phyloP scores from a whole-genome alignment of 1,284 basidiomycete genomes.

The Volvariella volvacea region DNA sequence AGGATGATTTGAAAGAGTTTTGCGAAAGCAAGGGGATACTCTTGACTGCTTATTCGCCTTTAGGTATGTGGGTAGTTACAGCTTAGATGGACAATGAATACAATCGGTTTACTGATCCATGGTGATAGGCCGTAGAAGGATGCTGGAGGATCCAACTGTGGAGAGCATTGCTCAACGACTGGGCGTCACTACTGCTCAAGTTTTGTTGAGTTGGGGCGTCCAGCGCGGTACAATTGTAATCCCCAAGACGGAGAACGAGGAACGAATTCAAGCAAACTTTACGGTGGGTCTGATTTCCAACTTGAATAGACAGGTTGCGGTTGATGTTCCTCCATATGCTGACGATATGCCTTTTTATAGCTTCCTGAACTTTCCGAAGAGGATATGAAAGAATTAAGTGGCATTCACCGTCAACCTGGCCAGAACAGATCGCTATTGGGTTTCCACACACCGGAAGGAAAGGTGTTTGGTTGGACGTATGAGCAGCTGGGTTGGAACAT shows the following conservation, averaged over 20 bases:
- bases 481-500: constrained; percentile 32
- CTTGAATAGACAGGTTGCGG: background rate
- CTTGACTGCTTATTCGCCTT: constrained; percentile 62
- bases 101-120: constrained; percentile 12
- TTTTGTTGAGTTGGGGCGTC: constrained; percentile 35
- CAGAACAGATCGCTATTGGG: constrained; percentile 37
- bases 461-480: constrained; percentile 43
- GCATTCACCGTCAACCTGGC: constrained; percentile 35
- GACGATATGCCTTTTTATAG: too few species aligned
- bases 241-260: constrained; percentile 32
- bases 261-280: constrained; percentile 34
- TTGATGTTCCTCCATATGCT: too few species aligned
- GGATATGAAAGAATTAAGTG: constrained; percentile 31
- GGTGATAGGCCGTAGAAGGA: too few species aligned
- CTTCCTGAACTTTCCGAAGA: constrained; percentile 28
- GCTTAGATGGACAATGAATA: background rate
- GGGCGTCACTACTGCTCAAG: constrained; percentile 30
- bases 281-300: constrained; percentile 15
- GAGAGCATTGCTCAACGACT: constrained; percentile 33
- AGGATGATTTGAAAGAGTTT: constrained; percentile 47
- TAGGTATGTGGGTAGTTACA: constrained; percentile 30
- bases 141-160: constrained; percentile 21
- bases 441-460: constrained; percentile 26
- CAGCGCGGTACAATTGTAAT: constrained; percentile 27
- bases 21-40: constrained; percentile 55